A percentile compares a stretch with the other conserved stretches of the same genome.
Evolutionary conservation across 2,329 filamentous ascomycete species (phyloP).

Genomic region (Bipolaris oryzae): DNA sequence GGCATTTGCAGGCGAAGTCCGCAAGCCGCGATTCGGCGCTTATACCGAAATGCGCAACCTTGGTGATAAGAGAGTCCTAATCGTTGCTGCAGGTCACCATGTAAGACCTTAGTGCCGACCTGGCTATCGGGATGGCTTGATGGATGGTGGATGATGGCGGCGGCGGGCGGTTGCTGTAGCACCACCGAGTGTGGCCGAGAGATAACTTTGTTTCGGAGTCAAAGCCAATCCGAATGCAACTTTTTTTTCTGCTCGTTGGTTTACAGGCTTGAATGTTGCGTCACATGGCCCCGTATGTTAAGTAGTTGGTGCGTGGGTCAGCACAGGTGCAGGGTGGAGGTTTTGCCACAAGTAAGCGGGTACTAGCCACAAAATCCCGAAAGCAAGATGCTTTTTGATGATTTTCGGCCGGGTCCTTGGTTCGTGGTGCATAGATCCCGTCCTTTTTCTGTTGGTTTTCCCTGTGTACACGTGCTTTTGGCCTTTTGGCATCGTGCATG

Average conservation of each 20-base stretch:
- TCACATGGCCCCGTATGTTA: conserved; percentile 2
- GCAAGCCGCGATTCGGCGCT: conserved; percentile 20
- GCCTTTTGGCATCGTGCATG: conserved; percentile 3
- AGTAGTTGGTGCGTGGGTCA: conserved; percentile 17
- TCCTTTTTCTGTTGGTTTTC: neutral
- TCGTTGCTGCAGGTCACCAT: conserved; percentile 21
- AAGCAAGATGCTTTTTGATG: neutral
- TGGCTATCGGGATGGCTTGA: conserved; percentile 31
- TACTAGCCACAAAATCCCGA: conserved; percentile 11
- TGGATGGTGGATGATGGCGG: neutral
- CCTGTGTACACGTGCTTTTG: neutral
- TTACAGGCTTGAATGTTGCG: conserved; percentile 8
- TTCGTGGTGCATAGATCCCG: neutral
- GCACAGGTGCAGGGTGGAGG: conserved; percentile 12
- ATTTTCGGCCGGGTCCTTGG: too few species aligned
- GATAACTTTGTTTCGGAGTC: conserved; percentile 20
- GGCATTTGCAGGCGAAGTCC: conserved; percentile 33
- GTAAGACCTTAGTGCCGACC: conserved; percentile 28
- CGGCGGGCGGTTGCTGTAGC: neutral
- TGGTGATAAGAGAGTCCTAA: conserved; percentile 26
- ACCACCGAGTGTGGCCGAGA: conserved; percentile 15
- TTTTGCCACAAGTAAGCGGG: too few species aligned
- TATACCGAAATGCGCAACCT: conserved; percentile 21
- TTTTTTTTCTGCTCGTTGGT: too few species aligned
- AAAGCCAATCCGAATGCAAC: too few species aligned